A percentile compares a stretch with the other conserved stretches of the same genome.
These are phyloP conservation scores for Clarireedia homoeocarpa DNA, from an alignment of 2,329 filamentous ascomycete genomes.

Conservation along the genomic window DNA sequence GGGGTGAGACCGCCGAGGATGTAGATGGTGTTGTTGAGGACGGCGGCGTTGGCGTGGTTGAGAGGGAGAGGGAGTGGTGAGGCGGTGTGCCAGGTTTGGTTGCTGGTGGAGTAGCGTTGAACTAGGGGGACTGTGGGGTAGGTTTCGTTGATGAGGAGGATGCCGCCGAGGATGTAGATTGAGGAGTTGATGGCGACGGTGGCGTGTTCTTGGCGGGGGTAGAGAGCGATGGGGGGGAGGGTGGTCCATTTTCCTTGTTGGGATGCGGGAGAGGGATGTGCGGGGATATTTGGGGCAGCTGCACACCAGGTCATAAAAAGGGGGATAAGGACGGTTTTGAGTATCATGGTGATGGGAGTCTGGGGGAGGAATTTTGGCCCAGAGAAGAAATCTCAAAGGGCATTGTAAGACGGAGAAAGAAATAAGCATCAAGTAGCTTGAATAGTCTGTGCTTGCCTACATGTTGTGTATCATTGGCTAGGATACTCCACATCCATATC, in stretches of 20 bases:
- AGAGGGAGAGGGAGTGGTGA: constrained; percentile 26
- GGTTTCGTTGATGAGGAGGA: not conserved
- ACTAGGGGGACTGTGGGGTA: constrained; percentile 15
- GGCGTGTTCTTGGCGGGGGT: constrained; percentile 17
- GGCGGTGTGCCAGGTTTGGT: constrained; percentile 26
- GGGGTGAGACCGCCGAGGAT: constrained; percentile 32
- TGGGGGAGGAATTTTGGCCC: too few relatives aligned
- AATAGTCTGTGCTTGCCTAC: not conserved
- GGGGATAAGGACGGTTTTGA: not conserved
- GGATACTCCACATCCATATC: too few relatives aligned
- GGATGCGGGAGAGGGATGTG: too few relatives aligned
- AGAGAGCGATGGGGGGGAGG: constrained; percentile 1
- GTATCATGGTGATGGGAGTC: not conserved
- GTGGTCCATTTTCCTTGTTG: not conserved
- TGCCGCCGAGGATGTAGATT: constrained; percentile 14
- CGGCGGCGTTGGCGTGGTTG: constrained; percentile 34
- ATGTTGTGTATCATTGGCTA: not conserved
- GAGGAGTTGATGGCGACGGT: constrained; percentile 5
- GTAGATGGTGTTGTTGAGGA: constrained; percentile 32
- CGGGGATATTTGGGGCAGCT: not conserved
- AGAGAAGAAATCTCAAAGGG: too few relatives aligned
- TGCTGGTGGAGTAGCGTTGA: constrained; percentile 29
- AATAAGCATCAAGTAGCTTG: too few relatives aligned
- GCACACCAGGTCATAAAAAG: not conserved
- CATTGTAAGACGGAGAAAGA: too few relatives aligned